Conservation (phyloP, 306 rosid species). For the Ormosia semicastrata region DNA sequence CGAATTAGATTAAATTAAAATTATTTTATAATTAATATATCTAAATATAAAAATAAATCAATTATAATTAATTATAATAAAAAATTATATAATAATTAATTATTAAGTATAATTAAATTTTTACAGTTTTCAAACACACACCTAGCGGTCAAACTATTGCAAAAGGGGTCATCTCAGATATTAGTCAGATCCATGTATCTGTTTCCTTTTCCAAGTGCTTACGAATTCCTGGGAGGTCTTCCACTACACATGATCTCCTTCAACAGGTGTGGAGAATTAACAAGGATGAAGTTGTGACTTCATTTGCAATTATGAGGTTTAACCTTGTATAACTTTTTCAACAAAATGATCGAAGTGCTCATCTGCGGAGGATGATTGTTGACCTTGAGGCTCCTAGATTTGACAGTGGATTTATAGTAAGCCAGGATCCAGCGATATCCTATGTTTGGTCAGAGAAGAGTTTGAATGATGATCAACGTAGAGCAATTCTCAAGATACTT, state of each 20-base stretch:
- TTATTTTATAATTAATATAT: too few relatives aligned
- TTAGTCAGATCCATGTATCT: constrained; percentile 60
- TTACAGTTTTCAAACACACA: too few relatives aligned
- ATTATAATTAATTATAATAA: too few relatives aligned
- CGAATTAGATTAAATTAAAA: too few relatives aligned
- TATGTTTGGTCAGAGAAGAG: constrained; percentile 76
- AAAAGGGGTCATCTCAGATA: constrained; percentile 70
- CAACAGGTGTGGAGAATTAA: constrained; percentile 81
- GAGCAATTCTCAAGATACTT: constrained; percentile 94
- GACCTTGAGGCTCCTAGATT: constrained; percentile 94
- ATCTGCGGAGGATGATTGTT: constrained; percentile 80
- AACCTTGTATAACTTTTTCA: constrained; percentile 78
- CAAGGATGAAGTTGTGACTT: constrained; percentile 75
- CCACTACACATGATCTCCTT: constrained; percentile 58
- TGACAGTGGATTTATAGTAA: constrained; percentile 73
- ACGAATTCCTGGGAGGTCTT: constrained; percentile 70
- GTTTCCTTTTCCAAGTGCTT: constrained; percentile 83
- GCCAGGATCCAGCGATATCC: constrained; percentile 94
- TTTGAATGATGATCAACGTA: constrained; percentile 88
- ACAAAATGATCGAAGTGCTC: constrained; percentile 58
- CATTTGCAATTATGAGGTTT: constrained; percentile 89
- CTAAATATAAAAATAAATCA: too few relatives aligned
- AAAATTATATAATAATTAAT: too few relatives aligned
- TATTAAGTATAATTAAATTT: too few relatives aligned
- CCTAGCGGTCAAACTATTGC: constrained; percentile 67